Base-by-base conservation (phyloP, 176 grass and related monocot species). In the Triticum timopheevii region DNA sequence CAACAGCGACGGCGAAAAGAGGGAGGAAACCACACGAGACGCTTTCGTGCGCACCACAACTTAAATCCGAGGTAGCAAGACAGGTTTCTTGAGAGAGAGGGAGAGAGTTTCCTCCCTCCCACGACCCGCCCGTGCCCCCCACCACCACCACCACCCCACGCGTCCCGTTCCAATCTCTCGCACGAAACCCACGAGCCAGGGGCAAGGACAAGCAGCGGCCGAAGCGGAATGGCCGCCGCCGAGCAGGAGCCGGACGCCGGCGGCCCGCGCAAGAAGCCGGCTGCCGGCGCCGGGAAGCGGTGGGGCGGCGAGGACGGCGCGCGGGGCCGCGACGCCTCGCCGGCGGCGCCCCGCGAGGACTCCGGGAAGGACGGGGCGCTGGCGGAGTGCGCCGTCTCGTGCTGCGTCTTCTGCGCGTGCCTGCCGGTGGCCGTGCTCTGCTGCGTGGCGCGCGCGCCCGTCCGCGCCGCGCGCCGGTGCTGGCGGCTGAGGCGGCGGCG, bases 401-500 rank as follows among this genome's bases (percentile, higher is more conserved):
- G 84, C 84, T 95, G 93, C 86, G 69, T 91, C 69, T 72, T 97
- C 2, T 97, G 95, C 86, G 85, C 88, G 81, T 97, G 92, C 85
- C 84, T 93, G 8, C 92, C 92, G 9, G 77, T 93, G 68, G 82
- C 84, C 47, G 79, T 86, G 77, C 79, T 87, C 69, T 92, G 88
- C 86, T 91, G 90, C 90, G 88, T 88, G 78, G 73, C 85, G 86
- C 83, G 88, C 61, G 84, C 86, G 12, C 93, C 95, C 10, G 36
- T 93, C 79, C 81, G 82, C 62, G 75, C 76, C 85, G 92, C 85
- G 23, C 69, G 87, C 17, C 82, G 87, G 49, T 87, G 88, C 82
- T 81, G 87, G 61, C 15, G 72, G 81, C 34, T 75, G 38, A 62
- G 44, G 78, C 1, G 61, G 31, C 39, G 42, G 19, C 22, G 27